Evolutionary conservation across 2,329 filamentous ascomycete species (phyloP).

Genomic region (Tolypocladium inflatum): DNA sequence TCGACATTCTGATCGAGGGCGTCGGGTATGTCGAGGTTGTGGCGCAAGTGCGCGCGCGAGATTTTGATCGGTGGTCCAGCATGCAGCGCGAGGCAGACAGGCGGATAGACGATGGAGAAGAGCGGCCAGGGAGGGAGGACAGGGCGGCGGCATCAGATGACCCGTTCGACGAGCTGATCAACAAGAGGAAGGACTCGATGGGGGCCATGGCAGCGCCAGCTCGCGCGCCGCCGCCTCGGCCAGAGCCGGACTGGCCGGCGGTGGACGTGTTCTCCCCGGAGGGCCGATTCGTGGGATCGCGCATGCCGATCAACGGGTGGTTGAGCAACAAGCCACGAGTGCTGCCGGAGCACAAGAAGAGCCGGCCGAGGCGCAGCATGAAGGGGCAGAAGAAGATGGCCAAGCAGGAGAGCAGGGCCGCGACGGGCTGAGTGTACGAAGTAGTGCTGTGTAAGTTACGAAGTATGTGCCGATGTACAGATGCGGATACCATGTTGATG

Average conservation of each 20-base stretch:
- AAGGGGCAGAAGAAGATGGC: slow-evolving; percentile 42
- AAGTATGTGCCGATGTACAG: background rate
- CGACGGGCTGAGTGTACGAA: background rate
- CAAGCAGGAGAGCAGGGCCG: slow-evolving; percentile 19
- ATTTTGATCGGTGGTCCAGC: slow-evolving; percentile 16
- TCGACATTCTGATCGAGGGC: slow-evolving; percentile 84
- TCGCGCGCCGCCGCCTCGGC: background rate
- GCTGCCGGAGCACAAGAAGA: slow-evolving; percentile 36
- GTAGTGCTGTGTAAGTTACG: too few relatives aligned
- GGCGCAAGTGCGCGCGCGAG: slow-evolving; percentile 63
- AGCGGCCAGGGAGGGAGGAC: background rate
- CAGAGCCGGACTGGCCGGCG: slow-evolving; percentile 47
- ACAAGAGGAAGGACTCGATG: slow-evolving; percentile 12
- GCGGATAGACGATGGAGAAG: slow-evolving; percentile 6
- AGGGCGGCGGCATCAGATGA: slow-evolving; percentile 3
- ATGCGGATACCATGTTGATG: background rate
- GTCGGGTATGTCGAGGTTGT: slow-evolving; percentile 88
- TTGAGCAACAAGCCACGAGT: slow-evolving; percentile 47
- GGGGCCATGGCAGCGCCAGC: background rate
- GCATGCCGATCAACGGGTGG: slow-evolving; percentile 65
- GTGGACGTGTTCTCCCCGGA: slow-evolving; percentile 81
- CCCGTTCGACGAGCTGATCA: slow-evolving; percentile 16
- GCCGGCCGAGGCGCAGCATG: slow-evolving; percentile 61
- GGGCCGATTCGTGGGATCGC: slow-evolving; percentile 64
- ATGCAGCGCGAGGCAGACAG: slow-evolving; percentile 11